A percentile compares a stretch with the other conserved stretches of the same genome.
These are phyloP conservation scores for Inga laurina DNA, from an alignment of 306 rosid species.

Conservation along the genomic window DNA sequence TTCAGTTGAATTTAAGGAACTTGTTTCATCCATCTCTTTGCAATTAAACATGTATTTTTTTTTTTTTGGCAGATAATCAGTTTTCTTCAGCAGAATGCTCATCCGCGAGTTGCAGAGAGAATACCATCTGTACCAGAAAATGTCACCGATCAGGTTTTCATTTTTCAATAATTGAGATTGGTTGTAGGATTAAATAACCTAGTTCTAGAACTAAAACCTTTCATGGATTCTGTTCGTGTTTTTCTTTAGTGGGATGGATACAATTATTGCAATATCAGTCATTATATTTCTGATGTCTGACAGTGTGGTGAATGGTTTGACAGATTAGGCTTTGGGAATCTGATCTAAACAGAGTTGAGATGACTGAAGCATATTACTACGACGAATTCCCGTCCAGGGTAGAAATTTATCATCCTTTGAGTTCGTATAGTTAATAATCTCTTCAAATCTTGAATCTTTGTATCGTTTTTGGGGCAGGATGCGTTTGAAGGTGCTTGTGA, in stretches of 20 bases:
- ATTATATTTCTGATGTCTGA: constrained; percentile 35
- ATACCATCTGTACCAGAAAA: constrained; percentile 89
- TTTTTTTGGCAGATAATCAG: constrained; percentile 62
- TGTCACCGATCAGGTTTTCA: constrained; percentile 86
- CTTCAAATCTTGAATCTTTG: constrained; percentile 10
- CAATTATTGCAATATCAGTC: neutral
- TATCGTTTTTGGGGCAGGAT: constrained; percentile 56
- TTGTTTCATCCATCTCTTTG: constrained; percentile 17
- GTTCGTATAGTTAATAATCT: neutral
- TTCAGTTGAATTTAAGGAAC: constrained; percentile 10
- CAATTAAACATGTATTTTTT: neutral
- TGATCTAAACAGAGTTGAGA: constrained; percentile 89
- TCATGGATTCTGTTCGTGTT: neutral
- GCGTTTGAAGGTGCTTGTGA: constrained; percentile 88
- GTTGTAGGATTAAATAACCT: neutral
- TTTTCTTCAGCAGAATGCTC: constrained; percentile 93
- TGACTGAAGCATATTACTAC: constrained; percentile 63
- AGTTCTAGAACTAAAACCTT: neutral
- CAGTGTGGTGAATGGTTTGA: constrained; percentile 18
- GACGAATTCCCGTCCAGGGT: constrained; percentile 94
- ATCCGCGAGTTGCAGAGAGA: constrained; percentile 90
- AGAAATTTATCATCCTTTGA: constrained; percentile 25
- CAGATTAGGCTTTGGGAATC: constrained; percentile 96
- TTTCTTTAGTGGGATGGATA: neutral
- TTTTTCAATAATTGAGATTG: neutral